Evolutionary conservation across 768 basidiomycete genomes (phyloP).

Genomic region (Pleurotus sapidus): DNA sequence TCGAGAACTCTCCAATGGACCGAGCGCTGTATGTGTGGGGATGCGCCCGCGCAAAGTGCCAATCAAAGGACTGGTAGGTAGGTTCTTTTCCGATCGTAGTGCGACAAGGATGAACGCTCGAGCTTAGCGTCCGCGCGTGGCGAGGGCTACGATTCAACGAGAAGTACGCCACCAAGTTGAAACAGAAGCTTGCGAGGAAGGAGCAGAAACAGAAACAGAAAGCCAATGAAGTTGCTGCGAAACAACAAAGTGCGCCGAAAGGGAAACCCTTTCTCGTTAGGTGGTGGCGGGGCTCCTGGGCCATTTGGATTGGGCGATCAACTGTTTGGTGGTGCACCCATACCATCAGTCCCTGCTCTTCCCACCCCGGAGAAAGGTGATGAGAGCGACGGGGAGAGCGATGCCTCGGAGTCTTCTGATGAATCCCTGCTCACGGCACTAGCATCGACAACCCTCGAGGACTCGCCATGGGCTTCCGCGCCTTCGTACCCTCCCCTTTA

Average conservation of each 20-base stretch:
- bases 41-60: conserved; percentile 68
- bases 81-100: conserved; percentile 22
- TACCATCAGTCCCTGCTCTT: conserved; percentile 13
- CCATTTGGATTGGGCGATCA: conserved; percentile 62
- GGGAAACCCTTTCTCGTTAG: conserved; percentile 71
- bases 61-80: conserved; percentile 78
- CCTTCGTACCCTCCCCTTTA: conserved; percentile 70
- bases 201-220: conserved; percentile 36
- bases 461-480: conserved; percentile 65
- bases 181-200: conserved; percentile 46
- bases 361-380: conserved; percentile 16
- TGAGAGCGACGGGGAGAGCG: conserved; percentile 32
- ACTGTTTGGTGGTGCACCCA: conserved; percentile 49
- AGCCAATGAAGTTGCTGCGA: conserved; percentile 26
- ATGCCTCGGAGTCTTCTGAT: conserved; percentile 30
- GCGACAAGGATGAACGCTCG: conserved; percentile 12
- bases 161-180: conserved; percentile 71
- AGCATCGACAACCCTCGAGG: conserved; percentile 47
- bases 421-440: conserved; percentile 53
- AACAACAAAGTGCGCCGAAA: conserved; percentile 30
- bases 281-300: conserved; percentile 23
- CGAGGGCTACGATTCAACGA: conserved; percentile 71
- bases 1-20: conserved; percentile 83
- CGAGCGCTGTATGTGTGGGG: conserved; percentile 86
- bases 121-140: conserved; percentile 73